Percentiles rank a stretch among this genome's conserved stretches.
phyloP scores from a whole-genome alignment of 352 stramenopile species.

The Saprolegnia parasitica region DNA sequence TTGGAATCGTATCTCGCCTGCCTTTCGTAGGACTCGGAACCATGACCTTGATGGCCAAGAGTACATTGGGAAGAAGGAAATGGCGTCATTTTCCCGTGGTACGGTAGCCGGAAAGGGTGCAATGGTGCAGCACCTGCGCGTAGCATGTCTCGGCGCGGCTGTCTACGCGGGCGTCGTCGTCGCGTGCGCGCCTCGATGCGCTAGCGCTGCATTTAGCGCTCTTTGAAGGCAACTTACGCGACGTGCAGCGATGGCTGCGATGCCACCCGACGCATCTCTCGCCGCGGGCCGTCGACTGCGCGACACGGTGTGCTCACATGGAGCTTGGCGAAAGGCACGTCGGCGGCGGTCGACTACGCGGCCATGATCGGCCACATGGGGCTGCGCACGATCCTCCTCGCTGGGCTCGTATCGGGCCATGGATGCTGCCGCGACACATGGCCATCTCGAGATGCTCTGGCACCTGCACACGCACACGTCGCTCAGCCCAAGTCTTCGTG shows the following conservation, averaged over 20 bases:
- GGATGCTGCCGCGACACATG: constrained; percentile 35
- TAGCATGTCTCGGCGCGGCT: no score
- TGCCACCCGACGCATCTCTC: constrained; percentile 19
- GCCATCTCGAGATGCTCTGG: constrained; percentile 37
- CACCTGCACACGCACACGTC: constrained; percentile 38
- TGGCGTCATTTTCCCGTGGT: no score
- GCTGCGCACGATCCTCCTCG: constrained; percentile 10
- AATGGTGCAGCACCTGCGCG: no score
- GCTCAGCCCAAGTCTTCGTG: neutral
- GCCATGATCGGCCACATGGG: constrained; percentile 9
- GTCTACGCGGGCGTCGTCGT: neutral
- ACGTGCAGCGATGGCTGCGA: constrained; percentile 2
- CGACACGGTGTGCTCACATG: constrained; percentile 8
- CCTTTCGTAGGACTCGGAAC: no score
- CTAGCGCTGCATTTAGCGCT: constrained; percentile 17
- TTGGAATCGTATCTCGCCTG: no score
- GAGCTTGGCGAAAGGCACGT: neutral
- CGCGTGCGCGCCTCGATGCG: neutral
- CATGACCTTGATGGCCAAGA: no score
- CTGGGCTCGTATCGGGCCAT: constrained; percentile 32
- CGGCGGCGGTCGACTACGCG: constrained; percentile 13
- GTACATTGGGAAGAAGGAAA: no score
- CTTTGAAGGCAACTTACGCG: constrained; percentile 12
- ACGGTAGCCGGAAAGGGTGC: no score
- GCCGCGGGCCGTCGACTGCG: constrained; percentile 16